Evolutionary conservation across 1,139 yeast genomes (phyloP), one percentile per base, ranked within the genome.

Genomic region (Yamadazyma oceani): DNA sequence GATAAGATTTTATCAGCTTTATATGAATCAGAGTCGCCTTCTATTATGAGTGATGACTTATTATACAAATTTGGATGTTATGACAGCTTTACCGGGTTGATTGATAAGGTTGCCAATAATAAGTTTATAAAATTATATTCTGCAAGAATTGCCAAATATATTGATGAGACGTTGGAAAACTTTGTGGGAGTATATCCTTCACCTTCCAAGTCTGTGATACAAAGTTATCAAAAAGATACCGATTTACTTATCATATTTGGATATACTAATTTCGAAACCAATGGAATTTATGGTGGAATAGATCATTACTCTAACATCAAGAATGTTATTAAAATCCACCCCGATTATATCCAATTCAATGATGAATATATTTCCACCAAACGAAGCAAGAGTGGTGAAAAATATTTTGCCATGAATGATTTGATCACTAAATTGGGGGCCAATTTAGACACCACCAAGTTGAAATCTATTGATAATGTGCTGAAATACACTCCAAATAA

Each of bases 31-130:
- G 50, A 62, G 38, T 67, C 62, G 19, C 94, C 96, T 9, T 74
- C 83, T 3, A 59, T 87, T 17, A 54, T 86, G 35, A 84, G 76
- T 10, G 96, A 88, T 55, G 72, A 80, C 12, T 69, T 85, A 42
- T 70, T 82, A 11, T 75, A 78, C 40, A 73, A 92, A 42, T 80
- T 73, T 49, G 69, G 70, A 14, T 63, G 65, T 26, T 64, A 71
- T 24, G 51, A 55, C 2, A 48, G 60, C 11, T 62, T 82, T 31
- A 66, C 69, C 42, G 46, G 62, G 21, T 65, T 87, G 27, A 69
- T 84, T 16, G 57, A 64, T 6, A 55, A 55, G 35, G 45, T 64
- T 34, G 66, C 64, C 1, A 34, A 55, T 2, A 49, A 53, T 26
- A 45, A 44, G 34, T 53, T 54, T 29, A 57, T 62, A 32, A 60